These are phyloP conservation scores for Globisporangium middletonii DNA, from an alignment of 352 stramenopile species.

Conservation along the genomic window DNA sequence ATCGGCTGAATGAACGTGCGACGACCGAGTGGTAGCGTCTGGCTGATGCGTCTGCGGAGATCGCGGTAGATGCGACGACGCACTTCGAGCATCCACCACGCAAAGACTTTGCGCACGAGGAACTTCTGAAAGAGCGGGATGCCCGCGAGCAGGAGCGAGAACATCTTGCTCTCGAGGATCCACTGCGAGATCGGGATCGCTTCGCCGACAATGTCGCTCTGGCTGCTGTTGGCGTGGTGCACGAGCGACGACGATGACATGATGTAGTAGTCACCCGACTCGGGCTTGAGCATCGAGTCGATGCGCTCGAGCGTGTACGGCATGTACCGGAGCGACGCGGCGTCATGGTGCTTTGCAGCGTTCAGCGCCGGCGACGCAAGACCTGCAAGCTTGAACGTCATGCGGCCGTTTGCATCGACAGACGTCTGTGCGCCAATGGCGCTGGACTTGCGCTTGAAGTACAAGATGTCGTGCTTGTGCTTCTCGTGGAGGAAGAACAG, in stretches of 20 bases:
- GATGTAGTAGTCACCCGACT: constrained; percentile 56
- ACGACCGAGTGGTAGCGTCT: constrained; percentile 32
- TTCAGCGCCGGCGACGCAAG: not conserved
- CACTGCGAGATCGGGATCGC: constrained; percentile 59
- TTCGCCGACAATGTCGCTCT: constrained; percentile 18
- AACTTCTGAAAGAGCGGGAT: constrained; percentile 78
- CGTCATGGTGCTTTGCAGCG: not conserved
- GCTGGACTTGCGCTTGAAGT: constrained; percentile 37
- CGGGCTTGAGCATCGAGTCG: constrained; percentile 18
- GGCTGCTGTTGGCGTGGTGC: constrained; percentile 36
- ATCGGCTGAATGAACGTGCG: constrained; percentile 33
- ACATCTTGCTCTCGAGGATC: constrained; percentile 73
- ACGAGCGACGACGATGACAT: constrained; percentile 57
- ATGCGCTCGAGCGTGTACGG: constrained; percentile 57
- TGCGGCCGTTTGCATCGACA: constrained; percentile 4
- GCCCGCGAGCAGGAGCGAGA: constrained; percentile 55
- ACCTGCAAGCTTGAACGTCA: constrained; percentile 28
- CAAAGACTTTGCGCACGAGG: constrained; percentile 47
- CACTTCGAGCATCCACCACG: constrained; percentile 35
- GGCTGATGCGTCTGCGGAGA: constrained; percentile 26
- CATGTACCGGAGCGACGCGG: constrained; percentile 26
- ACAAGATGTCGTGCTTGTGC: constrained; percentile 63
- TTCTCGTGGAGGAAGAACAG: constrained; percentile 68
- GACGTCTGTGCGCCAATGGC: constrained; percentile 1
- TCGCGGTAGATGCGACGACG: constrained; percentile 34